These are phyloP conservation scores for Lepiota brunneoincarnata DNA, from an alignment of 768 basidiomycete genomes.

Conservation along the genomic window DNA sequence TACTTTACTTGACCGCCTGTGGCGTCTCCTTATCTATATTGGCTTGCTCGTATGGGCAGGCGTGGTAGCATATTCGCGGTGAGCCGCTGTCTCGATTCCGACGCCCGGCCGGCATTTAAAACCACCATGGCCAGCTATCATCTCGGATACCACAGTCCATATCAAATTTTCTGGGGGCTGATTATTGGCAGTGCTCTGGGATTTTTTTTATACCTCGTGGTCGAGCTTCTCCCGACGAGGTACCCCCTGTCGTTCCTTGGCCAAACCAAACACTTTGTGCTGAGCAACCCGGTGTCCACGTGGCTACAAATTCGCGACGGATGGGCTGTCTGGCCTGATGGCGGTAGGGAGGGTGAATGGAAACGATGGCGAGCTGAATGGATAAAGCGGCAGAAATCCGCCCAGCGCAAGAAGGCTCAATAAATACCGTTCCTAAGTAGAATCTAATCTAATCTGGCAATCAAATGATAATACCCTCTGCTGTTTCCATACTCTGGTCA, in stretches of 20 bases:
- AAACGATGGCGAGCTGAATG: conserved; percentile 58
- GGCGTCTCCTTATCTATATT: conserved; percentile 44
- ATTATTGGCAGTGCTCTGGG: conserved; percentile 61
- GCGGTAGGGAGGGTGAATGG: conserved; percentile 77
- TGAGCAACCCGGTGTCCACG: conserved; percentile 52
- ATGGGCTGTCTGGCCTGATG: conserved; percentile 79
- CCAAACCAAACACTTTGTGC: conserved; percentile 39
- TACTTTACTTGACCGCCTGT: conserved; percentile 47
- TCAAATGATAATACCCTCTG: not conserved
- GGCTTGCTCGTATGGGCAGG: conserved; percentile 54
- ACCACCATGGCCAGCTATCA: conserved; percentile 44
- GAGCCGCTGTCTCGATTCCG: conserved; percentile 14
- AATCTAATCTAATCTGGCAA: not conserved
- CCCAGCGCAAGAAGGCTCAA: conserved; percentile 19
- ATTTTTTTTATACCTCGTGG: conserved; percentile 46
- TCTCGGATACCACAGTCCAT: conserved; percentile 70
- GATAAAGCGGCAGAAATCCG: conserved; percentile 34
- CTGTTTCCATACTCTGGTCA: not conserved
- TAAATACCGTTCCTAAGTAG: not conserved
- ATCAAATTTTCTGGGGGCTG: conserved; percentile 76
- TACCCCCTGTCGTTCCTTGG: conserved; percentile 56
- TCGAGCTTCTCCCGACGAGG: conserved; percentile 56
- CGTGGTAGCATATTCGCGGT: conserved; percentile 81
- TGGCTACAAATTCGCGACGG: conserved; percentile 80
- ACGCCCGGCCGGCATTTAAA: not conserved